Conservation (phyloP, 2,329 filamentous ascomycete genomes). For the Pezicula radicicola region DNA sequence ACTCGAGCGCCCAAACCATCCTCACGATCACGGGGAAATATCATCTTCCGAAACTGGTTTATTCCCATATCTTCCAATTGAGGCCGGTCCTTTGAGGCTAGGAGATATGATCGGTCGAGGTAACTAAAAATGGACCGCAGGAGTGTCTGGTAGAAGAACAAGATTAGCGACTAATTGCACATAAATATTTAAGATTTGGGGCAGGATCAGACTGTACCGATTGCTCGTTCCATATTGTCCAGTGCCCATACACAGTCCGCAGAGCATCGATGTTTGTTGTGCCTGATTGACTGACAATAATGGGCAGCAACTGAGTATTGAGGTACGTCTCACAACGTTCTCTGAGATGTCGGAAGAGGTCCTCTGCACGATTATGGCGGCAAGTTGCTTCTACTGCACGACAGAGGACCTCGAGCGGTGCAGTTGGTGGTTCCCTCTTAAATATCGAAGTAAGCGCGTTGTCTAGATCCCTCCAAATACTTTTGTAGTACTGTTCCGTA, state of each 20-base stretch:
- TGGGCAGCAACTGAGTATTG: constrained; percentile 53
- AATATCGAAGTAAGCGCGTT: constrained; percentile 74
- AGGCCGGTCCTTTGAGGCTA: constrained; percentile 65
- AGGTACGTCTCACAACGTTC: constrained; percentile 67
- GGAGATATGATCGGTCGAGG: constrained; percentile 83
- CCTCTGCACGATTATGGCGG: constrained; percentile 67
- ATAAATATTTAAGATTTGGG: neutral
- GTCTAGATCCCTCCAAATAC: constrained; percentile 72
- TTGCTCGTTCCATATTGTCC: constrained; percentile 77
- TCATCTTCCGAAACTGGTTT: constrained; percentile 65
- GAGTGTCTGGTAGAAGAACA: constrained; percentile 50
- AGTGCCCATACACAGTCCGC: constrained; percentile 51
- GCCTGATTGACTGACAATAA: constrained; percentile 47
- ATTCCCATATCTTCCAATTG: constrained; percentile 82
- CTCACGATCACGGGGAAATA: constrained; percentile 32
- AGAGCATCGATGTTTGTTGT: constrained; percentile 62
- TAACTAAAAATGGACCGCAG: constrained; percentile 92
- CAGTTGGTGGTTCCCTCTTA: constrained; percentile 54
- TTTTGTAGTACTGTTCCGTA: constrained; percentile 74
- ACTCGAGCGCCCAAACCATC: constrained; percentile 35
- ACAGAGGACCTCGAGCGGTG: constrained; percentile 86
- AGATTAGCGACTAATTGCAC: neutral
- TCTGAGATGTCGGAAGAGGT: constrained; percentile 65
- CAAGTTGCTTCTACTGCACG: constrained; percentile 90
- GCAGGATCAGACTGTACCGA: constrained; percentile 49